These are phyloP conservation scores for Candida hungchunana DNA, from an alignment of 805 yeast genomes.

Conservation along the genomic window DNA sequence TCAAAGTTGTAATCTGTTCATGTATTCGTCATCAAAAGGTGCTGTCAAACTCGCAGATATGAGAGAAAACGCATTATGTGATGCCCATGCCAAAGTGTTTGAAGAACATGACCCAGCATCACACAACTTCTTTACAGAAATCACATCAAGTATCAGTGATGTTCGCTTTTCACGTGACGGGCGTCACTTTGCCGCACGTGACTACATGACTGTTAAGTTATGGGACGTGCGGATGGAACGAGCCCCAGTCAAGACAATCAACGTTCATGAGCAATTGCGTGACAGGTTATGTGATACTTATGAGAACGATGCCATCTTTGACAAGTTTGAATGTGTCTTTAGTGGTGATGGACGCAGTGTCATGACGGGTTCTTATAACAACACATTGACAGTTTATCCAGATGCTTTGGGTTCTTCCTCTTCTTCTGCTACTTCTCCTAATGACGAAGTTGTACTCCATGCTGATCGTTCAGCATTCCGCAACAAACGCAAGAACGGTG, in stretches of 20 bases:
- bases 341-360: slow-evolving; percentile 88
- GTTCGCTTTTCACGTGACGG: slow-evolving; percentile 91
- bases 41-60: slow-evolving; percentile 93
- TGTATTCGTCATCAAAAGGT: slow-evolving; percentile 95
- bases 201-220: slow-evolving; percentile 93
- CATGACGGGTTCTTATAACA: slow-evolving; percentile 96
- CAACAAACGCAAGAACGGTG: slow-evolving; percentile 31
- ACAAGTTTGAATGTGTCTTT: slow-evolving; percentile 94
- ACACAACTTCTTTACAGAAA: slow-evolving; percentile 96
- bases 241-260: slow-evolving; percentile 89
- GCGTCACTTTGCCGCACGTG: slow-evolving; percentile 92
- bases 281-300: slow-evolving; percentile 94
- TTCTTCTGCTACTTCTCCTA: slow-evolving; percentile 16
- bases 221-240: slow-evolving; percentile 99
- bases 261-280: slow-evolving; percentile 91
- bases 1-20: slow-evolving; percentile 81
- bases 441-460: slow-evolving; percentile 72
- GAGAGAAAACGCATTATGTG: slow-evolving; percentile 94
- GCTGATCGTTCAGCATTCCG: slow-evolving; percentile 96
- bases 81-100: slow-evolving; percentile 77
- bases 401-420: slow-evolving; percentile 49
- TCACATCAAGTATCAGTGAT: slow-evolving; percentile 90
- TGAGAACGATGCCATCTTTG: slow-evolving; percentile 97
- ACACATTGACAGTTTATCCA: slow-evolving; percentile 95
- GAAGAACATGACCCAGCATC: slow-evolving; percentile 93